Evolutionary conservation across 2,329 filamentous ascomycete species (phyloP).

Genomic region (Trichoderma pleuroti): DNA sequence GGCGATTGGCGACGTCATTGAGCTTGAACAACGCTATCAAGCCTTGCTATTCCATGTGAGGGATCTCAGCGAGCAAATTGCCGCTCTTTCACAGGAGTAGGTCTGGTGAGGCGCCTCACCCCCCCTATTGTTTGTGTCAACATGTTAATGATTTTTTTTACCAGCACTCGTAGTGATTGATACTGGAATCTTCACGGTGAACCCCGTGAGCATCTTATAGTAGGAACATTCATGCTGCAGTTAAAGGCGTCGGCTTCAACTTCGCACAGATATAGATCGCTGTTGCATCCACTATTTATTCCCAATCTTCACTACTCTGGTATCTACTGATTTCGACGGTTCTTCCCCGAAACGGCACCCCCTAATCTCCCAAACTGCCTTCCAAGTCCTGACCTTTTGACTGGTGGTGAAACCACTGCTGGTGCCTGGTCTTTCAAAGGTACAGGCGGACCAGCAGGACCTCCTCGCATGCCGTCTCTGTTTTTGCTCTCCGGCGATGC

Average conservation of each 20-base stretch:
- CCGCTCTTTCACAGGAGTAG: constrained; percentile 54
- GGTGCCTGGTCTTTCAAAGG: constrained; percentile 49
- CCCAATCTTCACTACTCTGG: neutral
- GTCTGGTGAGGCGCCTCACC: constrained; percentile 68
- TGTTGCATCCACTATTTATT: neutral
- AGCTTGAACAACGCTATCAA: constrained; percentile 57
- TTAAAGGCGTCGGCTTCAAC: neutral
- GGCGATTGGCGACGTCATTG: constrained; percentile 55
- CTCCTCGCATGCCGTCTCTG: constrained; percentile 38
- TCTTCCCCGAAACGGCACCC: constrained; percentile 65
- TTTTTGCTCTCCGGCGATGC: constrained; percentile 38
- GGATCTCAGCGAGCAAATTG: constrained; percentile 59
- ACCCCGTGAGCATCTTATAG: neutral
- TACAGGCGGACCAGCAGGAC: constrained; percentile 37
- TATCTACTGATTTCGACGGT: constrained; percentile 44
- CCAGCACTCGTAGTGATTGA: neutral
- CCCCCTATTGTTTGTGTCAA: constrained; percentile 60
- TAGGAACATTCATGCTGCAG: neutral
- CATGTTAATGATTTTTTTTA: constrained; percentile 46
- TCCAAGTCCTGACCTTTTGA: constrained; percentile 62
- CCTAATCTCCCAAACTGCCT: constrained; percentile 67
- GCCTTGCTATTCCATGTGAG: constrained; percentile 56
- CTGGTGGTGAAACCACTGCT: constrained; percentile 41
- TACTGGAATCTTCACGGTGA: neutral
- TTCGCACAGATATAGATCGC: neutral